Base-by-base conservation (phyloP, 352 stramenopile genomes). In the Pythium utonaiense region DNA sequence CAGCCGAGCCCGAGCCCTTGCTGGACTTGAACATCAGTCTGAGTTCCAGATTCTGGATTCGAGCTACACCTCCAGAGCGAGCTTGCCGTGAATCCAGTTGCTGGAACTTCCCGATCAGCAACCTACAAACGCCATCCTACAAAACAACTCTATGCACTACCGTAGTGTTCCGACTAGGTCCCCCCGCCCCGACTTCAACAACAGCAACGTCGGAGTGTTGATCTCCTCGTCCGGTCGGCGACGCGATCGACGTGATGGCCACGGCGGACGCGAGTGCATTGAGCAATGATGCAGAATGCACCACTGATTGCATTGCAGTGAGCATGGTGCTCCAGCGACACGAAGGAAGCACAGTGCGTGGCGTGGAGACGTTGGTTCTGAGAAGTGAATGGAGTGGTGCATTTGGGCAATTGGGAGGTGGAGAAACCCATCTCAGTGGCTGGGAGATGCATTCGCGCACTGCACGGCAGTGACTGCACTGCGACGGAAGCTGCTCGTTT, bases 1-100 rank as follows among this genome's bases (percentile, higher is more conserved):
- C 38, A 34, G 24, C 47, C 25, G 47, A 47, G 30, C 51, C 51
- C 51, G 8, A 57, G 42, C 51, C 51, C 51, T 57, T 36, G 7
- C 34, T 1, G 13, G 21, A 49, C 31, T 57, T 57, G 51, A 57
- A 57, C 33, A 48, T 36, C 34, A 47, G 21, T 28, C 25, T 53
- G 9, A 47, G 24, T n/a, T 33, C 28, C 28, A 9, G 28, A 33
- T 10, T 47, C 51, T 57, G 31, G 31, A 28, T 3, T 36, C 41
- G 34, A 12, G 14, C 41, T 19, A n/a, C n/a, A n/a, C n/a, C n/a
- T 51, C 44, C 25, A 51, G 44, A 51, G 44, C 25, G 44, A 51
- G 22, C n/a, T 24, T 34, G 22, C 22, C 22, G 44, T 51, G 22
- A 51, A 33, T 55, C 49, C 38, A 45, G 38, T 45, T 45, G 38